These are phyloP conservation scores for Sarocladium brachiariae DNA, from an alignment of 2,329 filamentous ascomycete species.

Conservation along the genomic window DNA sequence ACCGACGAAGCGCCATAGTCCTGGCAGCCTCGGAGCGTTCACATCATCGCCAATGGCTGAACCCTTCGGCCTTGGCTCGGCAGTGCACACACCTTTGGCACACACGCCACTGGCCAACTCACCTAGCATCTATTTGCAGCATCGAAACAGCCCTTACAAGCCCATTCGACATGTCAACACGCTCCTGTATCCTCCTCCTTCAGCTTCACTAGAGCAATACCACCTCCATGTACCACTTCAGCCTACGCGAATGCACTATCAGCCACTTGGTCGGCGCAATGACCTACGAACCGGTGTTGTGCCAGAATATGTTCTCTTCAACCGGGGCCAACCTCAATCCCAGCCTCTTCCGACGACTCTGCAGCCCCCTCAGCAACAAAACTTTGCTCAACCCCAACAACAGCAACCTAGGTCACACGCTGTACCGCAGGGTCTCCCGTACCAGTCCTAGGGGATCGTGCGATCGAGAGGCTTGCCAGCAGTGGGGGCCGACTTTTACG, in stretches of 20 bases:
- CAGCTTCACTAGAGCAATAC: conserved; percentile 70
- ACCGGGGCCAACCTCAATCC: conserved; percentile 20
- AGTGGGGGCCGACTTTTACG: background rate
- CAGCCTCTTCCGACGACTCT: conserved; percentile 13
- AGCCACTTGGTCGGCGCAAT: conserved; percentile 64
- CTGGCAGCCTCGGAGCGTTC: conserved; percentile 39
- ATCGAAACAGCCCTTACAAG: conserved; percentile 86
- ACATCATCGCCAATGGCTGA: conserved; percentile 64
- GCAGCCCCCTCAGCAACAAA: conserved; percentile 11
- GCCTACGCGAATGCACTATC: conserved; percentile 76
- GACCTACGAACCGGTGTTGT: conserved; percentile 65
- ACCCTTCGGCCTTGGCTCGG: conserved; percentile 46
- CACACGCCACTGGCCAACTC: conserved; percentile 70
- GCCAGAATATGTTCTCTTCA: conserved; percentile 48
- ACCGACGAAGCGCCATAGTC: conserved; percentile 40
- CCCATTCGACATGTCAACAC: conserved; percentile 86
- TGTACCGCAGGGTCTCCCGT: conserved; percentile 23
- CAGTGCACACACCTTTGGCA: conserved; percentile 47
- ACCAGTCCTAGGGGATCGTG: conserved; percentile 25
- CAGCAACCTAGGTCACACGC: conserved; percentile 20
- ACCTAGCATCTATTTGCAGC: conserved; percentile 78
- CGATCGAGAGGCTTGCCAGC: background rate
- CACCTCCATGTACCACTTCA: conserved; percentile 49
- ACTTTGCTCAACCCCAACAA: background rate
- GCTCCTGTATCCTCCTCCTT: conserved; percentile 80